phyloP scores from a whole-genome alignment of 176 grass and related monocot genomes.

The Juncus effusus region DNA sequence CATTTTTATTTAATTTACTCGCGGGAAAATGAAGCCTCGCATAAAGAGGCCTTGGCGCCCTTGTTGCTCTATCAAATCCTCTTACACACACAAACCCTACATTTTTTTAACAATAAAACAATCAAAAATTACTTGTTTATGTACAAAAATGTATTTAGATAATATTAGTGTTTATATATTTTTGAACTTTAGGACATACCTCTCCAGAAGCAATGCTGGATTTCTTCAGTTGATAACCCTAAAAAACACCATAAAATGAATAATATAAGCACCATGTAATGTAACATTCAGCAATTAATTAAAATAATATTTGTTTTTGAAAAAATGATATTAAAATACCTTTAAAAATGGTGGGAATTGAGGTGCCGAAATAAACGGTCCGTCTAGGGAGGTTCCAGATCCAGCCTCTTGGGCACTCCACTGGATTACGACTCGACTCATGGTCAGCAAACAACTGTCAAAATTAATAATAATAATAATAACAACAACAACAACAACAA shows the following conservation, averaged over 20 bases:
- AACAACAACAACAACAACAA: slow-evolving; percentile 10
- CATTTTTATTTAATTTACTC: slow-evolving; percentile 35
- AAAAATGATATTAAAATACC: slow-evolving; percentile 31
- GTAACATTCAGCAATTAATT: background rate
- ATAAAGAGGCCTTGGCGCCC: slow-evolving; percentile 49
- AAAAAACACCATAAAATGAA: slow-evolving; percentile 6
- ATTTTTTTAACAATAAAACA: background rate
- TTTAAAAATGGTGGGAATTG: slow-evolving; percentile 70
- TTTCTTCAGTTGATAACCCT: slow-evolving; percentile 49
- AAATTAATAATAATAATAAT: background rate
- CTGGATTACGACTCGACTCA: slow-evolving; percentile 49
- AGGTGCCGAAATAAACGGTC: slow-evolving; percentile 82
- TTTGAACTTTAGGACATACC: slow-evolving; percentile 14
- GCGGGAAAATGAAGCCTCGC: slow-evolving; percentile 45
- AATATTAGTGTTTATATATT: too few relatives aligned
- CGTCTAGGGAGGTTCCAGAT: slow-evolving; percentile 78
- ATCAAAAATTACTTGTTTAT: slow-evolving; percentile 16
- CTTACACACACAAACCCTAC: slow-evolving; percentile 57
- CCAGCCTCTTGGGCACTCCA: slow-evolving; percentile 55
- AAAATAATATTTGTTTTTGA: background rate
- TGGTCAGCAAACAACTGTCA: slow-evolving; percentile 82
- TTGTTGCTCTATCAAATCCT: slow-evolving; percentile 46
- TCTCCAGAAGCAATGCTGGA: slow-evolving; percentile 58
- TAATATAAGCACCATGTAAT: slow-evolving; percentile 17
- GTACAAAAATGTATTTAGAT: background rate